Conservation (phyloP, 2,329 filamentous ascomycete species). For the Epichloe sp. region DNA sequence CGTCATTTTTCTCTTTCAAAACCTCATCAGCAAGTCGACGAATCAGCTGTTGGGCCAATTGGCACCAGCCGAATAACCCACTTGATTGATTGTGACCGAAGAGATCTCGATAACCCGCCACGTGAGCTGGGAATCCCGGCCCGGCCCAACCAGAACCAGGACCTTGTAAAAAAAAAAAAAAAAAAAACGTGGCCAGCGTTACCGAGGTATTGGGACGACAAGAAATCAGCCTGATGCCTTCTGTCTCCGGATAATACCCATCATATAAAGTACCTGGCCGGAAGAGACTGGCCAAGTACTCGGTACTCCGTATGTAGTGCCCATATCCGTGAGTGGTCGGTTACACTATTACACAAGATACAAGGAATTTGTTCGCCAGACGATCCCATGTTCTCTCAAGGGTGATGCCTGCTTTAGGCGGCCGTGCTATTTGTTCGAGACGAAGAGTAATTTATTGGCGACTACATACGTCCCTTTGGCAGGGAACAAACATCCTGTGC, state of each 20-base stretch:
- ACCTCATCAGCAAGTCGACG: not conserved
- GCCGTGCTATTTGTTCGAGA: not conserved
- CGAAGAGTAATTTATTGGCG: not conserved
- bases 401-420: not conserved
- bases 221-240: too few relatives aligned
- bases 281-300: not conserved
- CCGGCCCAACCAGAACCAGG: not conserved
- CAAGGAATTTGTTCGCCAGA: not conserved
- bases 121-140: not conserved
- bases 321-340: not conserved
- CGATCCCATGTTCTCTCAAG: not conserved
- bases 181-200: not conserved
- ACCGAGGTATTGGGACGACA: not conserved
- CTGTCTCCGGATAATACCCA: not conserved
- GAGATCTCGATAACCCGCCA: not conserved
- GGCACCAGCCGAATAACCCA: not conserved
- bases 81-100: not conserved
- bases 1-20: not conserved
- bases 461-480: not conserved
- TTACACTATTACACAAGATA: not conserved
- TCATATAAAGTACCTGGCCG: too few relatives aligned
- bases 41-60: not conserved
- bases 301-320: too few relatives aligned
- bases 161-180: not conserved
- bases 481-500: not conserved